Percentiles rank a stretch among this genome's conserved stretches.
Evolutionary conservation across 192 early-diverging fungal genomes (phyloP).

Genomic region (Backusella australiensis): DNA sequence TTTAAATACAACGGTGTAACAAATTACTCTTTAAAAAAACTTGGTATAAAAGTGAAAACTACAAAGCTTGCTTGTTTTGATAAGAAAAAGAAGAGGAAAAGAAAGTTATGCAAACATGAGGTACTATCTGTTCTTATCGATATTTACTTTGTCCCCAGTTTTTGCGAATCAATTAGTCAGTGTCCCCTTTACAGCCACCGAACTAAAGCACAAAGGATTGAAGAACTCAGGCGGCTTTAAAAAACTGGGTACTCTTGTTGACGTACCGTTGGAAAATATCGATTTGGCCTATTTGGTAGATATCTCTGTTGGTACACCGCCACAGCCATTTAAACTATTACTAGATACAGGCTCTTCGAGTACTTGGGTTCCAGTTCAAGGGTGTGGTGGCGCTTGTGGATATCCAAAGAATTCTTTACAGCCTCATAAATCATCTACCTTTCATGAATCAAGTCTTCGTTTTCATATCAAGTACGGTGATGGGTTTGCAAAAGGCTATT

Average conservation of each 20-base stretch:
- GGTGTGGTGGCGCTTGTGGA: constrained; percentile 27
- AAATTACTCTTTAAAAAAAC: not conserved
- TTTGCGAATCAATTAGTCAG: constrained; percentile 1
- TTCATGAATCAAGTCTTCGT: not conserved
- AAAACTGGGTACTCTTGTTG: constrained; percentile 4
- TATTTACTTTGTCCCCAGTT: not conserved
- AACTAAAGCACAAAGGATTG: not conserved
- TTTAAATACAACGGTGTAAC: constrained; percentile 4
- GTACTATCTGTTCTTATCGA: not conserved
- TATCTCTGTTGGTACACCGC: constrained; percentile 27
- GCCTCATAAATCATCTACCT: constrained; percentile 12
- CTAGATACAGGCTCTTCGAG: constrained; percentile 35
- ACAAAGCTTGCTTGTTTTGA: not conserved
- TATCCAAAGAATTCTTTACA: constrained; percentile 15
- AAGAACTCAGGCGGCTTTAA: not conserved
- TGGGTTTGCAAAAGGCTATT: constrained; percentile 29
- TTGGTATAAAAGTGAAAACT: not conserved
- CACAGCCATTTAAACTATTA: constrained; percentile 34
- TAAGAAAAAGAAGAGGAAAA: not conserved
- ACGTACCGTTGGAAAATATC: constrained; percentile 16
- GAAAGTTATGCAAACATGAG: not conserved
- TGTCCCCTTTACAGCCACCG: constrained; percentile 10
- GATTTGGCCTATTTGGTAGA: constrained; percentile 26
- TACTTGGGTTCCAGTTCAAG: constrained; percentile 29
- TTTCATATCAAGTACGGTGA: constrained; percentile 31